Base-by-base conservation (phyloP, 345 rosid species). In the Populus euphratica region DNA sequence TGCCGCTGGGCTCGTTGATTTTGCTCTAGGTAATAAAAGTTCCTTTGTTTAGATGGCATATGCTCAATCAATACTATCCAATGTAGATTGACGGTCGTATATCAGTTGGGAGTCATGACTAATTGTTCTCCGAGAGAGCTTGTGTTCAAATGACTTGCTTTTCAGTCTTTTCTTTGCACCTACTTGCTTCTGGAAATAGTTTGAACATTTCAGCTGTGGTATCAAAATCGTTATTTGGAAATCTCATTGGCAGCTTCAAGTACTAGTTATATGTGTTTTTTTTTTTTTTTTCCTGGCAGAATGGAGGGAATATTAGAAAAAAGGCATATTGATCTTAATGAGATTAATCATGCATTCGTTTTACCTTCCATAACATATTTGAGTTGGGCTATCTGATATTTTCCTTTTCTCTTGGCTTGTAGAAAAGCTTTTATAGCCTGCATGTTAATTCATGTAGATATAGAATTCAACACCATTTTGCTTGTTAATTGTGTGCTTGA, bases 1-100 rank as follows among this genome's bases (percentile, higher is more conserved):
- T 84, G 93, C 90, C 0, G 90, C 98, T 80, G 86, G 84, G 78
- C 85, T 94, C 68, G 98, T 93, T 66, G 97, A 93, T 83, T 94
- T 91, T 85, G 88, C 97, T 82, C 90, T 94, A 59, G 97, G 97
- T 93, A 84, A 82, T 62, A 36, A 18, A 21, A n/a, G 41, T 3
- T 73, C 21, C 27, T 38, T 62, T 36, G 41, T 20, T 73, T 78
- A 13, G 76, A 27, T 70, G 31, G 27, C 35, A 33, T 27, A 27
- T 63, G 9, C 54, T 59, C 41, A 59, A 38, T 38, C 38, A 44
- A 44, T 27, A 47, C 50, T 47, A 47, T 41, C 12, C 44, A 41
- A 2, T 41, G 14, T 41, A 41, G 14, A 47, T 66, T 33, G 69
- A 35, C 20, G 41, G 17, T 63, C 17, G 18, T 63, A 63, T 41